phyloP scores from a whole-genome alignment of 2,329 filamentous ascomycete genomes.

The Aspergillus persii region DNA sequence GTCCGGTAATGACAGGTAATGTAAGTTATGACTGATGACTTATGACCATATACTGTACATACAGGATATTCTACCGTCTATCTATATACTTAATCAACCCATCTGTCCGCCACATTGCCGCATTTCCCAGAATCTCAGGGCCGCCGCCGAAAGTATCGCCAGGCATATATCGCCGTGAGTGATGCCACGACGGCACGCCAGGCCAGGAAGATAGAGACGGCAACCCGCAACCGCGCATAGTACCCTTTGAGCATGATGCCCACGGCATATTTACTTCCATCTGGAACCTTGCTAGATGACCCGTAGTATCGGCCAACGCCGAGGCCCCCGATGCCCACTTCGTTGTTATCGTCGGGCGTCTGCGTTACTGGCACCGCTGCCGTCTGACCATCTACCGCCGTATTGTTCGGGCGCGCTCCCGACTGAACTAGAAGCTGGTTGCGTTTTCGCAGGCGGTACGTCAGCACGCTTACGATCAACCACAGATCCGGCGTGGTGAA shows the following conservation, averaged over 20 bases:
- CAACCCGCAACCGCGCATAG: constrained; percentile 39
- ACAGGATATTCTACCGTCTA: neutral
- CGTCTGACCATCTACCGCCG: constrained; percentile 34
- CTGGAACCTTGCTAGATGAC: constrained; percentile 21
- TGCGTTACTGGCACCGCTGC: constrained; percentile 29
- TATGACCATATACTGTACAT: neutral
- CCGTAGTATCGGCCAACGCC: constrained; percentile 36
- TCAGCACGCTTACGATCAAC: constrained; percentile 59
- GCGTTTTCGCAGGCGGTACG: constrained; percentile 55
- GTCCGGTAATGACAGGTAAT: too few species aligned
- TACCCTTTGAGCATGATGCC: constrained; percentile 46
- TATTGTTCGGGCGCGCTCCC: constrained; percentile 30
- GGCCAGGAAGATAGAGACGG: constrained; percentile 40
- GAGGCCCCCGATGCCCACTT: constrained; percentile 39
- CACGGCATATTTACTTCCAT: constrained; percentile 36
- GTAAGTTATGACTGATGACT: too few species aligned
- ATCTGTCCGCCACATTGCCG: too few species aligned
- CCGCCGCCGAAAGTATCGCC: constrained; percentile 26
- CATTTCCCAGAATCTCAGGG: neutral
- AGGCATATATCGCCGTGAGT: constrained; percentile 27
- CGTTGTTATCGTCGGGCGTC: constrained; percentile 28
- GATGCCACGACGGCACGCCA: constrained; percentile 37
- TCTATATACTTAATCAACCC: neutral
- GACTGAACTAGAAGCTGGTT: constrained; percentile 43
- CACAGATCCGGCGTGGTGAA: constrained; percentile 64